Conservation (phyloP, 345 rosid species). For the Orychophragmus violaceus region DNA sequence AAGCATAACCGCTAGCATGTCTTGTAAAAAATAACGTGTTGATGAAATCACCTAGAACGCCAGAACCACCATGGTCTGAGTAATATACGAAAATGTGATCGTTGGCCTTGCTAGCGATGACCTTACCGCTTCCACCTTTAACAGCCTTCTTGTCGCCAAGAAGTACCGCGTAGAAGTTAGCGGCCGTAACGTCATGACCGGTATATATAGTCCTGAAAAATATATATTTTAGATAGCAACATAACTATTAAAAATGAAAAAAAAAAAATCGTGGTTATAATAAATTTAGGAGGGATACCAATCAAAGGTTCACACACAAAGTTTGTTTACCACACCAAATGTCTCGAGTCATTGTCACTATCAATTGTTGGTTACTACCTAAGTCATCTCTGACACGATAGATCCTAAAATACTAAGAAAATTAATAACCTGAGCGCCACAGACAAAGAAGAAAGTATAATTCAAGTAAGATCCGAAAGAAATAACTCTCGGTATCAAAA, state of each 20-base stretch:
- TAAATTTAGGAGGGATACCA: neutral
- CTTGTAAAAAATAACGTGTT: too few relatives aligned
- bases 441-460: too few relatives aligned
- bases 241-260: neutral
- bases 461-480: too few relatives aligned
- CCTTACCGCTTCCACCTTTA: constrained; percentile 86
- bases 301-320: constrained; percentile 6
- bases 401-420: neutral
- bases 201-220: constrained; percentile 78
- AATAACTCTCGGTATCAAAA: too few relatives aligned
- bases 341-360: constrained; percentile 12
- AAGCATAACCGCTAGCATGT: neutral
- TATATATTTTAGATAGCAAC: neutral
- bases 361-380: constrained; percentile 9
- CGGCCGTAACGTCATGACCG: constrained; percentile 56
- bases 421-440: too few relatives aligned
- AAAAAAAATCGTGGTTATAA: constrained; percentile 9
- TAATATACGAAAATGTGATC: constrained; percentile 83
- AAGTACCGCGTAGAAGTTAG: constrained; percentile 80
- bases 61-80: constrained; percentile 95
- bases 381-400: constrained; percentile 16
- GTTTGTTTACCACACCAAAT: constrained; percentile 17
- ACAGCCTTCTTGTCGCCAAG: constrained; percentile 69
- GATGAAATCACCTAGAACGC: constrained; percentile 99
- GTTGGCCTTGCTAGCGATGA: constrained; percentile 60